Evolutionary conservation across 2,329 filamentous ascomycete species (phyloP).

Genomic region (Neospermospora avenae): DNA sequence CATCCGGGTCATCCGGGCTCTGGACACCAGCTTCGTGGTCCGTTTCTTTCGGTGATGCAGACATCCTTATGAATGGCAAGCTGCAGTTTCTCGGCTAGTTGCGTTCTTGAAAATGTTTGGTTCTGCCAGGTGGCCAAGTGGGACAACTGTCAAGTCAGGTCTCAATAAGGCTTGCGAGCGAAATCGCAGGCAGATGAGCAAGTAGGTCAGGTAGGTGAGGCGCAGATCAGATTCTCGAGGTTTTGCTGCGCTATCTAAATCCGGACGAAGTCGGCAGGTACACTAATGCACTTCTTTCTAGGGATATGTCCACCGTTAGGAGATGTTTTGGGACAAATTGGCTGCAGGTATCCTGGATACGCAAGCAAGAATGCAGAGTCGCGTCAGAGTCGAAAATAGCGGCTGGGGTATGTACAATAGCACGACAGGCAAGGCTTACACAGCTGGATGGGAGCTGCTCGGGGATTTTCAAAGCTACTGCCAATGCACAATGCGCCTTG

Average conservation of each 20-base stretch:
- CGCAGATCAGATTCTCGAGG: slow-evolving; percentile 10
- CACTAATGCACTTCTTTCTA: slow-evolving; percentile 29
- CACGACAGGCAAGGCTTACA: slow-evolving; percentile 18
- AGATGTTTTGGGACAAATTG: slow-evolving; percentile 8
- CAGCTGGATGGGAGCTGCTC: slow-evolving; percentile 4
- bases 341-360: slow-evolving; percentile 15
- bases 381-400: slow-evolving; percentile 20
- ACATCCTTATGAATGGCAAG: slow-evolving; percentile 76
- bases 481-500: slow-evolving; percentile 29
- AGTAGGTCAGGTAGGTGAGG: background rate
- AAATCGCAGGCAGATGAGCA: slow-evolving; percentile 3
- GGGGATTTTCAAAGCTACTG: slow-evolving; percentile 13
- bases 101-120: slow-evolving; percentile 20
- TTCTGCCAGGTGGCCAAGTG: slow-evolving; percentile 12
- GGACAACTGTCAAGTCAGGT: slow-evolving; percentile 14
- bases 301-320: slow-evolving; percentile 14
- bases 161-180: slow-evolving; percentile 14
- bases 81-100: slow-evolving; percentile 38
- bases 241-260: slow-evolving; percentile 14
- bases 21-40: slow-evolving; percentile 82
- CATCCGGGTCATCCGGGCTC: slow-evolving; percentile 86
- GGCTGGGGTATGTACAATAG: background rate
- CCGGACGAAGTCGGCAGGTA: slow-evolving; percentile 12
- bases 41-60: slow-evolving; percentile 90
- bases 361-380: slow-evolving; percentile 7